Base-by-base conservation (phyloP, 164 flowering plant species). In the Macadamia tetraphylla region DNA sequence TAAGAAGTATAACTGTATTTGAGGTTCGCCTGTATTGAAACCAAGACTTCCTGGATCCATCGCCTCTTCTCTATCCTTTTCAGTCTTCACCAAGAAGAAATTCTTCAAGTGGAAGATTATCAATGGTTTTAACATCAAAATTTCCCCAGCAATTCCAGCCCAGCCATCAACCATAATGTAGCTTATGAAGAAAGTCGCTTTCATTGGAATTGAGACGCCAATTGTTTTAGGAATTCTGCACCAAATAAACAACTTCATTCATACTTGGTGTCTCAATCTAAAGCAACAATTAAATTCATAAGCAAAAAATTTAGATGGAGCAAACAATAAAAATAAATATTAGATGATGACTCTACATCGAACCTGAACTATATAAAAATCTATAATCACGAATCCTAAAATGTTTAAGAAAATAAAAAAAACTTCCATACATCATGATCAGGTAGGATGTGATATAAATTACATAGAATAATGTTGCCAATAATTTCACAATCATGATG, bases 161-260 rank as follows among this genome's bases (percentile, higher is more conserved):
- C 97, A 93, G 49, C 98, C 98, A 77, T 93, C 98, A 30, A 93
- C 91, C 98, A 93, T 93, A 62, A 88, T 87, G 31, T 86, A 93
- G 43, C 96, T 91, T 53, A 93, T 91, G 74, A 93, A 93, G 80
- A 93, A 93, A 23, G 97, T 93, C 58, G 98, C 98, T 73, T 89
- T 93, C 96, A 86, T 84, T 11, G 98, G 98, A 64, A 93, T 92
- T 12, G 97, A 80, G 43, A 73, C 87, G 63, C 95, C 98, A 65
- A 90, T 76, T 18, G 88, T 87, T 70, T 70, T 79, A 23, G 98
- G 89, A 56, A 92, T 87, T 0, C 98, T 92, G 88, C 83, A 82
- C 14, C 58, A 46, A 29, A 1, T 56, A 58, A 48, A 2, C 40
- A 18, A 69, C 29, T 15, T 67, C 3, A 69, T 2, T 69, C 29